Evolutionary conservation across 768 basidiomycete genomes (phyloP).

Genomic region (Amyloporia xantha): DNA sequence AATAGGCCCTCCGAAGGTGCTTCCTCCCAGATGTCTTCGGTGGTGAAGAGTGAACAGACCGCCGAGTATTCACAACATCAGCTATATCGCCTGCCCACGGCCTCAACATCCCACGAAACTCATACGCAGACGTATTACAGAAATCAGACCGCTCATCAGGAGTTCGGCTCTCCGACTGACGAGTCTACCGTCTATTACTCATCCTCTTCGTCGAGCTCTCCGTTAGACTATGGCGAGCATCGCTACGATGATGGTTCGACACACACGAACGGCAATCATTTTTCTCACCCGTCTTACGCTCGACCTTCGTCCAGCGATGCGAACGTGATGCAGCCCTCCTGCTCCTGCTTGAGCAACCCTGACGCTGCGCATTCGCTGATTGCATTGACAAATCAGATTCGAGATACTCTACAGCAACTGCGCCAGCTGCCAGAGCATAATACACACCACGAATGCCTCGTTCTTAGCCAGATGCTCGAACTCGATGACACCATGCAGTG

Average conservation of each 20-base stretch:
- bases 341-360: constrained; percentile 59
- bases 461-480: constrained; percentile 55
- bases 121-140: constrained; percentile 9
- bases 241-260: constrained; percentile 12
- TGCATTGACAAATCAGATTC: constrained; percentile 56
- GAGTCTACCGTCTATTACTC: constrained; percentile 16
- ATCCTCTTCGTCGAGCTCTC: constrained; percentile 21
- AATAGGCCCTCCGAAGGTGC: constrained; percentile 15
- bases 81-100: constrained; percentile 54
- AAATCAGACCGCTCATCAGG: constrained; percentile 8
- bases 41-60: constrained; percentile 48
- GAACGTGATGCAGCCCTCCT: constrained; percentile 35
- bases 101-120: not conserved
- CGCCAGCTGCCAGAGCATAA: constrained; percentile 58
- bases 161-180: constrained; percentile 14
- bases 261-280: constrained; percentile 13
- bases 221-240: constrained; percentile 18
- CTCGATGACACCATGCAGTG: constrained; percentile 62
- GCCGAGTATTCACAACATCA: constrained; percentile 35
- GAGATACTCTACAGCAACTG: constrained; percentile 47
- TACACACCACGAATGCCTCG: constrained; percentile 40
- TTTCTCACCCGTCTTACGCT: constrained; percentile 22
- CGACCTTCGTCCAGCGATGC: constrained; percentile 15
- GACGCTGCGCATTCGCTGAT: constrained; percentile 53
- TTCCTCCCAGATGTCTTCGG: constrained; percentile 10